Evolutionary conservation across 345 rosid genomes (phyloP), one percentile per base, ranked within the genome.

Genomic region (Alliaria petiolata): DNA sequence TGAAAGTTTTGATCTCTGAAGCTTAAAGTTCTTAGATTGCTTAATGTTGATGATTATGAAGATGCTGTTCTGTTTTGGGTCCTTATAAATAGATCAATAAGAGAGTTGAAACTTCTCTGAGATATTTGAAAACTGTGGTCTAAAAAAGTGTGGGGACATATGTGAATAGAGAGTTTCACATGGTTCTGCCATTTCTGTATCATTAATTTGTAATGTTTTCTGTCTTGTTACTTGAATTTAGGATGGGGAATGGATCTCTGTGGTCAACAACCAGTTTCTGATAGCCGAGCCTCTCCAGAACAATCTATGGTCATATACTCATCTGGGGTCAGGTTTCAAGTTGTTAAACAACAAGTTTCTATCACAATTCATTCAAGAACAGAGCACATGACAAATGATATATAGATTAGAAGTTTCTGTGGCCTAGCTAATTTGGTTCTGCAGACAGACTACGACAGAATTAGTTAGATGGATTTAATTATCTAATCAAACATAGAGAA

Each of bases 121-220:
- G 34, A 4, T 35, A 3, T 49, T 51, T 64, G 22, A 28, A 67
- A 66, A 8, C 5, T 67, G 71, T 52, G 46, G 39, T 35, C 6
- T 28, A 28, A 28, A 28, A 22, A 28, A 28, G 31, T 28, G 31
- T 28, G 31, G 56, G 59, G 42, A 28, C 52, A 19, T 50, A 15
- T 25, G n/a, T 35, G 47, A 38, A 50, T 3, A 36, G 60, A 65
- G 49, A 50, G 36, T 38, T 50, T 65, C 70, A 51, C 60, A 65
- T 65, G 70, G 47, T 25, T 11, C 28, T 65, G 70, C n/a, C n/a
- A n/a, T n/a, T n/a, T n/a, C n/a, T n/a, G n/a, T n/a, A n/a, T n/a
- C n/a, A n/a, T n/a, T n/a, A n/a, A n/a, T n/a, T 56, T 34, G 45
- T 68, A 55, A 31, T 68, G 54, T 5, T 35, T 49, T 35, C 0